A percentile compares a stretch with the other conserved stretches of the same genome.
These are phyloP conservation scores for Trebouxia sp. DNA, from an alignment of 139 green algal genomes.

Conservation along the genomic window DNA sequence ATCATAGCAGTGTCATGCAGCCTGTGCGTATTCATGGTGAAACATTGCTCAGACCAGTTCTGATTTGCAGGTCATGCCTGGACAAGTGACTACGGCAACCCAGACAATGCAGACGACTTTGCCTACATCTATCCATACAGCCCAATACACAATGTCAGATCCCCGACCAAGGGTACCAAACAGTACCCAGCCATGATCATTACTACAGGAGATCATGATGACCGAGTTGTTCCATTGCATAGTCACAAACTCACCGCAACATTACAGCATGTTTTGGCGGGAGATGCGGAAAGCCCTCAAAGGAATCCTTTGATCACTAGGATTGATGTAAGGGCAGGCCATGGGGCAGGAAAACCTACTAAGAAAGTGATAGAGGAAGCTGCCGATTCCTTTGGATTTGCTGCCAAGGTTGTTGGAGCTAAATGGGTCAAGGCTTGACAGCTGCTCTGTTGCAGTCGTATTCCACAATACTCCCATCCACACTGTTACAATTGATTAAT, in stretches of 20 bases:
- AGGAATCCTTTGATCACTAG: slow-evolving; percentile 85
- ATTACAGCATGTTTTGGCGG: slow-evolving; percentile 71
- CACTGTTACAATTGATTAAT: too few species aligned
- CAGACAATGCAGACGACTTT: slow-evolving; percentile 74
- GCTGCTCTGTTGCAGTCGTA: too few species aligned
- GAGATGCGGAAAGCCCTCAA: slow-evolving; percentile 50
- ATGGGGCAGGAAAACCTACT: slow-evolving; percentile 85
- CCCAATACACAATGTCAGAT: slow-evolving; percentile 91
- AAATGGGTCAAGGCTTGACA: slow-evolving; percentile 33
- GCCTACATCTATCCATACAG: slow-evolving; percentile 72
- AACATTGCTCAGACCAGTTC: not conserved
- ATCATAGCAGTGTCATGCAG: too few species aligned
- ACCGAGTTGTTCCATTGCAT: slow-evolving; percentile 89
- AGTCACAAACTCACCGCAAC: slow-evolving; percentile 79
- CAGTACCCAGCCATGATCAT: slow-evolving; percentile 88
- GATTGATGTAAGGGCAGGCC: slow-evolving; percentile 70
- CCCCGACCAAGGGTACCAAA: slow-evolving; percentile 45
- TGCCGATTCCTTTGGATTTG: slow-evolving; percentile 57
- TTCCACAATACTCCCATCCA: too few species aligned
- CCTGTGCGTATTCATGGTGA: too few species aligned
- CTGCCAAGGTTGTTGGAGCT: slow-evolving; percentile 35
- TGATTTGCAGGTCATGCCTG: slow-evolving; percentile 66
- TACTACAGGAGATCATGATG: slow-evolving; percentile 85
- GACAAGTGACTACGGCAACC: slow-evolving; percentile 82
- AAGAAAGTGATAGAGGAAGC: slow-evolving; percentile 80